Evolutionary conservation across 768 basidiomycete genomes (phyloP), one percentile per base, ranked within the genome.

Genomic region (Gyrodon lividus): DNA sequence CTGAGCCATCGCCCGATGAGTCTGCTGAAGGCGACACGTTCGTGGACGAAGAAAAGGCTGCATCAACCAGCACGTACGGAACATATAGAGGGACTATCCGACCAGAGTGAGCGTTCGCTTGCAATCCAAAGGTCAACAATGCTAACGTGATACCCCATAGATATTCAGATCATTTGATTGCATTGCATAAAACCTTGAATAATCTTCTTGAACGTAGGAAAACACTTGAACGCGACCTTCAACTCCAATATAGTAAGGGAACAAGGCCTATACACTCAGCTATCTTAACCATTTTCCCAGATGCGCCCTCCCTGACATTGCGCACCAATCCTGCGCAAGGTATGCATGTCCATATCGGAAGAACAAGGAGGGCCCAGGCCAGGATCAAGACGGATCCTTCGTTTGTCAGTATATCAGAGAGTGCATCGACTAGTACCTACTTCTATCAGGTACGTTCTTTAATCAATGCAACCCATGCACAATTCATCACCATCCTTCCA

Each of bases 301-400:
- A 73, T 68, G 79, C 84, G 1, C 82, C 86, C 20, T 90, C 90
- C 12, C 62, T 92, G 54, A 84, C 87, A 12, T 74, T 93, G 40
- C 83, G 89, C 34, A 79, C 82, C 22, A 85, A 79, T 1, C 77
- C 83, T 16, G 76, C 77, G 9, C 81, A 84, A 39, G 91, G 91
- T 5, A 80, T 85, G 75, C 86, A 89, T 63, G 77, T 92, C 37
- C 90, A 92, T 56, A 69, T 92, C 23, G 74, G 77, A 23, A 81
- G 77, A 58, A 70, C 77, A 5, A 90, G 82, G 65, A 81, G 84
- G 24, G 87, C 89, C 53, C 77, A 76, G 43, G 59, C 61, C 12
- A 77, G 70, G 52, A 59, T 87, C 30, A 75, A 76, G 54, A 61
- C 60, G 12, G 73, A 81, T 22, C 56, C 74, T 9, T 70, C 69